Conservation (phyloP, 2,329 filamentous ascomycete species). For the Colletotrichum brevisporum region DNA sequence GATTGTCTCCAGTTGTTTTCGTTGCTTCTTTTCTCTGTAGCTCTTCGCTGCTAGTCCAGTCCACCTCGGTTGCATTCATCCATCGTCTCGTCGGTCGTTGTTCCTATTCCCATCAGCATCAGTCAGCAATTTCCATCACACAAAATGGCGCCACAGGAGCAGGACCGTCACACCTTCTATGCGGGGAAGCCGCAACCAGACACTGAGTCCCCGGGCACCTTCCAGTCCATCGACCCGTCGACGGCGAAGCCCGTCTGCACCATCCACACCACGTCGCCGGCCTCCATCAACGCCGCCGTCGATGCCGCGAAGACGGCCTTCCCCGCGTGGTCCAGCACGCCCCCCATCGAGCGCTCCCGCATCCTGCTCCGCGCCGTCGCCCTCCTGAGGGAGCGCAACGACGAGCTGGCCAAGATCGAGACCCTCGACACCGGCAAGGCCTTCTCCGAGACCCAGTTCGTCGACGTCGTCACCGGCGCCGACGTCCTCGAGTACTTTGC, state of each 20-base stretch:
- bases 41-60: slow-evolving; percentile 6
- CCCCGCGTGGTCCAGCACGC: slow-evolving; percentile 80
- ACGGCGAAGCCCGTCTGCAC: slow-evolving; percentile 78
- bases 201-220: slow-evolving; percentile 71
- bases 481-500: slow-evolving; percentile 92
- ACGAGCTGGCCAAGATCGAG: slow-evolving; percentile 83
- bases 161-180: slow-evolving; percentile 76
- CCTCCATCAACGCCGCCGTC: slow-evolving; percentile 80
- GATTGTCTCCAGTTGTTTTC: slow-evolving; percentile 20
- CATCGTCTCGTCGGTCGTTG: neutral
- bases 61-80: neutral
- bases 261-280: slow-evolving; percentile 77
- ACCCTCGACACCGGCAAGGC: slow-evolving; percentile 91
- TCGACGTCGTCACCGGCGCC: slow-evolving; percentile 86
- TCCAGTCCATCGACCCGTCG: slow-evolving; percentile 81
- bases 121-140: neutral
- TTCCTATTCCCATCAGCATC: slow-evolving; percentile 3
- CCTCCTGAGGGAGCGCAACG: slow-evolving; percentile 81
- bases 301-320: slow-evolving; percentile 80
- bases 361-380: slow-evolving; percentile 83
- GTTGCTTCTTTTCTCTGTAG: slow-evolving; percentile 6
- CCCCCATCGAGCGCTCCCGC: slow-evolving; percentile 80
- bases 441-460: slow-evolving; percentile 85
- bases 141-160: slow-evolving; percentile 36
- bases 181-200: slow-evolving; percentile 77